Evolutionary conservation across 1,284 basidiomycete species (phyloP), one percentile per base, ranked within the genome.

Genomic region (Amylostereum areolatum): DNA sequence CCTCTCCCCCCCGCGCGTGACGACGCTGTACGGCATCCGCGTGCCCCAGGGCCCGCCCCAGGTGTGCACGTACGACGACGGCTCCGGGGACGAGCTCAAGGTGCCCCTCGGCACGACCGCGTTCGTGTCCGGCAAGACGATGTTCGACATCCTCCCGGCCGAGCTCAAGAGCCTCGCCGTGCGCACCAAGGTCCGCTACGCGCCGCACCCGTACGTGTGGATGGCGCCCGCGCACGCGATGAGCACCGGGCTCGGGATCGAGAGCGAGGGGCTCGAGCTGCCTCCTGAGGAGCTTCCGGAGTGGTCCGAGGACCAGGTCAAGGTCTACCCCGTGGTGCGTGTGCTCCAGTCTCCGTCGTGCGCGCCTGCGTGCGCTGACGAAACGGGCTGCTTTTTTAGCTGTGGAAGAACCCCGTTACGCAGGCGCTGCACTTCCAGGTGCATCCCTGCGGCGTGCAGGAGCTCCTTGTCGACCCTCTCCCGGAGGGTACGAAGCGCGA

Each of bases 101-200:
- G 90, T 96, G 0, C 90, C 93, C 2, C 75, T 93, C 5, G 92
- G 91, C 1, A 91, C 89, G 1, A 97, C 93, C 0, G 90, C 85
- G 8, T 95, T 89, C 66, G 78, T 85, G 44, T 81, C 83, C 2
- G 92, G 92, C 4, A 80, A 76, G 68, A 86, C 80, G 36, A 95
- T 93, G 83, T 95, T 96, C 59, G 83, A 92, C 43, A 78, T 92
- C 34, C 72, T 96, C 18, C 79, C 89, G 0, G 63, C 73, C 0
- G 78, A 82, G 55, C 69, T 86, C 57, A 92, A 95, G 78, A 90
- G 86, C 55, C 63, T 96, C 25, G 91, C 90, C 0, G 88, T 95
- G n/a, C 75, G 86, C 24, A 71, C 81, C 2, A 78, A 73, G 50
- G 85, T 91, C 42, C 72, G 69, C 54, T 89, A 88, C 60, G 74